Evolutionary conservation across 1,139 yeast species (phyloP), one percentile per base, ranked within the genome.

Genomic region (Debaryomyces robertsiae): DNA sequence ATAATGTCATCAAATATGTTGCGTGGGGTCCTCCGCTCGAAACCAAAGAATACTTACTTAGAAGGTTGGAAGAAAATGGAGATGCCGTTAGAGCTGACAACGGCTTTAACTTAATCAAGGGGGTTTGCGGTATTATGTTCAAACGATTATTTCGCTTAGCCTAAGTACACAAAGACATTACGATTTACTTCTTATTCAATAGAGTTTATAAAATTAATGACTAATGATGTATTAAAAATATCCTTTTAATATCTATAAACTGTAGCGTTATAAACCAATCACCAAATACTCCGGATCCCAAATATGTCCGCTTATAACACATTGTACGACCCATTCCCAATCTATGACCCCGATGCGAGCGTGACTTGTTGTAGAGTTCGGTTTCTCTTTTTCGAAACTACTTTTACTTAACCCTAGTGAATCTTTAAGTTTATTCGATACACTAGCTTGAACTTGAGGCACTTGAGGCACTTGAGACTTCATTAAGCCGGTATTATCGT

Each of bases 21-120:
- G 95, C 98, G 13, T 93, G 98, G 97, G 98, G 98, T 7, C 98
- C 98, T 29, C 95, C 96, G 43, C 68, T 81, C 52, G 98, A 93
- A 67, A 90, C 97, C 43, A 89, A 88, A 68, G 95, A 89, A 53
- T 93, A 93, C 61, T 70, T 93, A 52, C 73, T 84, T 49, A 84
- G 98, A 73, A 80, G 98, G 67, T 74, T 93, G 50, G 97, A 91
- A 67, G 98, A 93, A 69, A 93, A 93, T 57, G 96, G 96, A 24
- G 97, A 91, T 64, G 96, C 98, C 10, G 96, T 90, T 6, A 83
- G 94, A 68, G 74, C 75, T 43, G 95, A 87, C 61, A 89, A 88
- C 48, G 97, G 97, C 29, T 81, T 84, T 78, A 84, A 84, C 32
- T 74, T 86, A 55, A 74, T 85, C 36, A 79, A 74, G 55, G 82